phyloP scores from a whole-genome alignment of 495 filamentous ascomycete species.

The Parathielavia appendiculata region DNA sequence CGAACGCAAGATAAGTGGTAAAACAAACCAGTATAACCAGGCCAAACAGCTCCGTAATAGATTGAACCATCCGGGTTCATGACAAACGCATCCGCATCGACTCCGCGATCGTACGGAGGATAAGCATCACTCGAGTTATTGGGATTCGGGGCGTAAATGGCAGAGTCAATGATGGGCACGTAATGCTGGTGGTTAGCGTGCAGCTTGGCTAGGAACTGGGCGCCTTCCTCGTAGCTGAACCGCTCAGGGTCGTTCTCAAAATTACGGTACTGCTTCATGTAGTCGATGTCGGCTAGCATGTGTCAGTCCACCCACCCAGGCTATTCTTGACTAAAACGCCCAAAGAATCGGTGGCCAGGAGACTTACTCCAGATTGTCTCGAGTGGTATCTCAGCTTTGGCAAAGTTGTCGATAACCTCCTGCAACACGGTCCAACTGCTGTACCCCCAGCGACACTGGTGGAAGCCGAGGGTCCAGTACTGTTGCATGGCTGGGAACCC shows the following conservation, averaged over 20 bases:
- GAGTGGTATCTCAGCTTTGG: slow-evolving; percentile 64
- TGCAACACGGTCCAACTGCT: slow-evolving; percentile 67
- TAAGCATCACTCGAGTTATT: slow-evolving; percentile 67
- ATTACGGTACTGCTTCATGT: slow-evolving; percentile 63
- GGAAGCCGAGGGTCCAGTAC: slow-evolving; percentile 83
- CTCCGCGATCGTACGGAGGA: slow-evolving; percentile 60
- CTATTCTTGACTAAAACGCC: background rate
- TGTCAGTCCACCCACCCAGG: slow-evolving; percentile 1
- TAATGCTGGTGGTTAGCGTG: slow-evolving; percentile 67
- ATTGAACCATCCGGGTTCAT: slow-evolving; percentile 61
- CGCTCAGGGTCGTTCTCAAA: slow-evolving; percentile 69
- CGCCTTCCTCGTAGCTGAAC: slow-evolving; percentile 60
- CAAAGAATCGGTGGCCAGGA: too few species aligned
- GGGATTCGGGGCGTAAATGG: slow-evolving; percentile 73
- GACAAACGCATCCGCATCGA: slow-evolving; percentile 62
- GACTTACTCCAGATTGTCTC: slow-evolving; percentile 65
- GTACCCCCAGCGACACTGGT: slow-evolving; percentile 84
- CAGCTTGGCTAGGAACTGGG: slow-evolving; percentile 58
- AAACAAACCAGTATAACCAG: slow-evolving; percentile 57
- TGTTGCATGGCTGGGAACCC: slow-evolving; percentile 77
- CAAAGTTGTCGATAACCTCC: slow-evolving; percentile 74
- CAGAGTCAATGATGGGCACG: slow-evolving; percentile 80
- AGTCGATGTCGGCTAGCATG: slow-evolving; percentile 70
- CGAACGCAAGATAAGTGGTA: slow-evolving; percentile 32
- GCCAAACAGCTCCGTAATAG: slow-evolving; percentile 81